Evolutionary conservation across 805 yeast genomes (phyloP), one percentile per base, ranked within the genome.

Genomic region (Saccharomycopsis fermentans): DNA sequence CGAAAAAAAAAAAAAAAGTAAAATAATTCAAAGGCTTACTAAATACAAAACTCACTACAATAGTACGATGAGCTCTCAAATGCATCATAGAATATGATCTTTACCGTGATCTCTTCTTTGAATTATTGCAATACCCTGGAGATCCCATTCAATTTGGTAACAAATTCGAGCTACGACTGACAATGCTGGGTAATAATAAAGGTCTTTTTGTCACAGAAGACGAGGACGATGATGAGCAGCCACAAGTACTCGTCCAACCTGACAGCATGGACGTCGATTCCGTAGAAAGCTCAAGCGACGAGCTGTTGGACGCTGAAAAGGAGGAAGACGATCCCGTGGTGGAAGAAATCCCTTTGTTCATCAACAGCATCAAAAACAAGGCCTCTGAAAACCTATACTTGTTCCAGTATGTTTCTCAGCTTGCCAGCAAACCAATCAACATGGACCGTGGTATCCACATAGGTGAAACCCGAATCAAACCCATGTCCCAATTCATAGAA

Each of bases 351-450:
- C 90, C 92, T 2, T 72, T 87, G 1, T 77, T 75, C 59, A 60
- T 83, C 51, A 70, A 73, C 43, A 37, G 24, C 29, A 32, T n/a
- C 26, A 40, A 48, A 39, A 24, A 47, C 26, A 59, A 26, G 60
- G 62, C 3, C 66, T 68, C 16, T 63, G 67, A 6, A 36, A 35
- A 50, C 27, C 60, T 82, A 16, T 72, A 73, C 54, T 64, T 83
- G 4, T 66, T 84, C 43, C 90, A 84, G 66, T 84, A 79, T 63
- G 87, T 87, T 2, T 84, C 86, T 4, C 73, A 86, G 52, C 75
- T 82, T 9, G 71, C 72, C 52, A 66, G 64, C 6, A 71, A 79
- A 55, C 73, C 79, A 0, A 73, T 76, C 43, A 65, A 68, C 1
- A 70, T 68, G 2, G 66, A 66, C 1, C 68, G 66, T 37, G 73